Percentiles rank a stretch among this genome's conserved stretches.
phyloP scores from a whole-genome alignment of 176 grass and related monocot genomes.

The Avena sativa region DNA sequence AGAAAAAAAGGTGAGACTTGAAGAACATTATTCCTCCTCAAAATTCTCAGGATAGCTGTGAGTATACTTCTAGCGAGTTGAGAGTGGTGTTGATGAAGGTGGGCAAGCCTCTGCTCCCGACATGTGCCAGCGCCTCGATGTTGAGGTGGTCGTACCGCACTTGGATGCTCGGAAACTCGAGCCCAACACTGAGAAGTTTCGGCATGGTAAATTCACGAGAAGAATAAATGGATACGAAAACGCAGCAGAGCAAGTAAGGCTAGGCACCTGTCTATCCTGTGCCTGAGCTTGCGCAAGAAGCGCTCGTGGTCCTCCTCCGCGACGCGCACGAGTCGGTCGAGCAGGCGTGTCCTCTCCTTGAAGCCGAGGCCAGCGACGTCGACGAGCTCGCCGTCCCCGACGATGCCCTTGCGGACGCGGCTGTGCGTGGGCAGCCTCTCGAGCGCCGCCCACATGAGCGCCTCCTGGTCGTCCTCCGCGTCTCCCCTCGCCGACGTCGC shows the following conservation, averaged over 20 bases:
- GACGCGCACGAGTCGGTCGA: conserved; percentile 61
- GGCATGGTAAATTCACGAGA: background rate
- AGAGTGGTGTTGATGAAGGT: conserved; percentile 63
- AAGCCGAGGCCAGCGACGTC: conserved; percentile 52
- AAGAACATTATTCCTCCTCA: background rate
- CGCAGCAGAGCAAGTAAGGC: background rate
- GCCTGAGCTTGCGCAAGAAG: conserved; percentile 64
- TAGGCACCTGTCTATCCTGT: conserved; percentile 50
- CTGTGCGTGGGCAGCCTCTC: conserved; percentile 66
- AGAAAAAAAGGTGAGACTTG: background rate
- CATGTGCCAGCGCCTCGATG: conserved; percentile 53
- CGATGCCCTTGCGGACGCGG: conserved; percentile 56
- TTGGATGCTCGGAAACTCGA: conserved; percentile 62
- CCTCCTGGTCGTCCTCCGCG: conserved; percentile 62
- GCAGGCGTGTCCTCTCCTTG: conserved; percentile 45
- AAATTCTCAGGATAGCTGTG: background rate
- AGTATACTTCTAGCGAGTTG: conserved; percentile 57
- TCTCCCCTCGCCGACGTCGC: conserved; percentile 12
- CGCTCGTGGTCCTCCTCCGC: conserved; percentile 70
- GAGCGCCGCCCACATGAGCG: conserved; percentile 66
- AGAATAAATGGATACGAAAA: background rate
- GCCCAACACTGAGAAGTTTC: conserved; percentile 51
- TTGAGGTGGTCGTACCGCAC: conserved; percentile 65
- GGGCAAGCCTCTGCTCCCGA: conserved; percentile 63
- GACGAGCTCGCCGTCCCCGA: conserved; percentile 38